Conservation (phyloP, 2,329 filamentous ascomycete genomes). For the Claviceps sp. region DNA sequence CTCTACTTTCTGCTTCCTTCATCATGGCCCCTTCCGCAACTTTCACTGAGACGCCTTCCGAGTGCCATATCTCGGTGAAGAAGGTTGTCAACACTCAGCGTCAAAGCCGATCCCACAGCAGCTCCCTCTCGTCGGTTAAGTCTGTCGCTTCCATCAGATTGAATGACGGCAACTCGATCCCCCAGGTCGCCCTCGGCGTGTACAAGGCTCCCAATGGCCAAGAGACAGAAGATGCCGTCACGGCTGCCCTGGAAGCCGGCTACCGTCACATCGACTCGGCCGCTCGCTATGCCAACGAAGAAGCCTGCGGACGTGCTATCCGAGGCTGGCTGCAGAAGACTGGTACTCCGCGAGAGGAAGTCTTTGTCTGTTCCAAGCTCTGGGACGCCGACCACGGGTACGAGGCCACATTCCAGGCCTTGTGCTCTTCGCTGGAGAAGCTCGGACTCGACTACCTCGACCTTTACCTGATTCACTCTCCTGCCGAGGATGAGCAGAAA, state of each 20-base stretch:
- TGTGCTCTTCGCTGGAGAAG: slow-evolving; percentile 52
- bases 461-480: slow-evolving; percentile 51
- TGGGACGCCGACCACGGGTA: slow-evolving; percentile 42
- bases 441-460: slow-evolving; percentile 60
- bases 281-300: slow-evolving; percentile 50
- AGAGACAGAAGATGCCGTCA: slow-evolving; percentile 48
- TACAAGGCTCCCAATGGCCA: slow-evolving; percentile 33
- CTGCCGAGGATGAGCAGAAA: slow-evolving; percentile 53
- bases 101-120: slow-evolving; percentile 11
- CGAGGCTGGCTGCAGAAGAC: slow-evolving; percentile 52
- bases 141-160: slow-evolving; percentile 40
- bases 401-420: slow-evolving; percentile 40
- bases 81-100: slow-evolving; percentile 11
- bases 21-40: slow-evolving; percentile 24
- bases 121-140: slow-evolving; percentile 12
- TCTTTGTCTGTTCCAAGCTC: slow-evolving; percentile 54
- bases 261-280: slow-evolving; percentile 42
- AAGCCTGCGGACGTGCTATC: slow-evolving; percentile 58
- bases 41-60: slow-evolving; percentile 20
- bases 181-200: slow-evolving; percentile 34
- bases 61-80: slow-evolving; percentile 17
- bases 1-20: slow-evolving; percentile 1
- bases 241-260: slow-evolving; percentile 43
- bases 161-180: slow-evolving; percentile 59
- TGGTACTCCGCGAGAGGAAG: slow-evolving; percentile 48